Evolutionary conservation across 345 rosid genomes (phyloP).

Genomic region (Alliaria petiolata): DNA sequence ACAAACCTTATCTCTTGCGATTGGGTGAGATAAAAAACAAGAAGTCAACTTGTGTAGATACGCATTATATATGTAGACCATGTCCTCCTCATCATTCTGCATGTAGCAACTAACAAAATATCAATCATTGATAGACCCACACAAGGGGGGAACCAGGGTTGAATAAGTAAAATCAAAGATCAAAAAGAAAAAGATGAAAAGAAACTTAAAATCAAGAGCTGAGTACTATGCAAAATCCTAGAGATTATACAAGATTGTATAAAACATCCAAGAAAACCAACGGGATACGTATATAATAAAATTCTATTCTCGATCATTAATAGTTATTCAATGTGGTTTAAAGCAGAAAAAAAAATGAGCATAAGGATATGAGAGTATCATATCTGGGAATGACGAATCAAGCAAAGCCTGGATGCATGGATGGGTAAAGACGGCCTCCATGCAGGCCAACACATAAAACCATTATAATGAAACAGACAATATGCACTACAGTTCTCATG

Average conservation of each 20-base stretch:
- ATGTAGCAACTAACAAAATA: slow-evolving; percentile 30
- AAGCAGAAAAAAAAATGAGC: background rate
- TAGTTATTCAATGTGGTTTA: background rate
- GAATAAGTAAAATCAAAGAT: slow-evolving; percentile 10
- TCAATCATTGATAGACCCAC: slow-evolving; percentile 3
- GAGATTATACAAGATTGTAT: background rate
- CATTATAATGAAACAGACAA: background rate
- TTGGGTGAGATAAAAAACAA: slow-evolving; percentile 84
- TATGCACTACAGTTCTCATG: background rate
- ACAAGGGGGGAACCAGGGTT: background rate
- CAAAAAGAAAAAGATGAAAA: background rate
- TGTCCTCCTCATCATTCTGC: slow-evolving; percentile 92
- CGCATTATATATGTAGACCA: slow-evolving; percentile 84
- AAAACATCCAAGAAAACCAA: background rate
- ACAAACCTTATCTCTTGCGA: slow-evolving; percentile 89
- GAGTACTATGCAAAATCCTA: background rate
- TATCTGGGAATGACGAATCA: slow-evolving; percentile 1
- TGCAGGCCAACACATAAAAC: background rate
- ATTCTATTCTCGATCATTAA: background rate
- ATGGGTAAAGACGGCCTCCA: background rate
- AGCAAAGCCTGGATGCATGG: background rate
- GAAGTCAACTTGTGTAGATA: slow-evolving; percentile 87
- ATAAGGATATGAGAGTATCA: background rate
- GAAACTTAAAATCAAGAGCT: background rate
- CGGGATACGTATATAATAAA: background rate